Evolutionary conservation across 2,329 filamentous ascomycete genomes (phyloP), one percentile per base, ranked within the genome.

Genomic region (Penicillium sp.): DNA sequence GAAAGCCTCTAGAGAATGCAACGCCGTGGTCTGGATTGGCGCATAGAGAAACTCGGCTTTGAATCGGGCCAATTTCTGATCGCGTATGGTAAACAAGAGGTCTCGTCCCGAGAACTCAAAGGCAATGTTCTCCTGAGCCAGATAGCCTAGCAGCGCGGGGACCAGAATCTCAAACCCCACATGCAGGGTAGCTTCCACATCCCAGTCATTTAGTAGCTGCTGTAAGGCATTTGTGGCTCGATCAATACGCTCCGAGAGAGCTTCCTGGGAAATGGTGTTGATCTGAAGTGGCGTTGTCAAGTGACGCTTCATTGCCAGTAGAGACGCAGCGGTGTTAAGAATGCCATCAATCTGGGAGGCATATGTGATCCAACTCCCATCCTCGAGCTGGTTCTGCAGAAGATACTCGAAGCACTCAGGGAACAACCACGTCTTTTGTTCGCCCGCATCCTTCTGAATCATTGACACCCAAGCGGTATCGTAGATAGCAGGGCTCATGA

Each of bases 1-100:
- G 51, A 79, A 77, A 0, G 75, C 76, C 53, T 80, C 79, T 0
- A 80, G 63, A 0, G 77, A 79, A 58, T 80, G 76, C 4, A 78
- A 58, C 0, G 70, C 54, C 0, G 77, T 75, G 8, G 67, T 70
- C 42, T 71, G 68, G 30, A 63, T 42, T n/a, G 63, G 60, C 1
- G 63, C 63, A 46, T 73, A 74, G 4, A 77, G 62, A n/a, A 69
- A 64, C 35, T 71, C 70, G 1, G 70, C 65, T 14, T 53, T 57
- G 48, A 77, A 73, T 22, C 64, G 65, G 11, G 68, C 63, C 57
- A 75, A 40, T 57, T 76, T 77, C 8, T 65, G 58, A 4, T 68
- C 57, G 6, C 71, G 64, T 16, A 75, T 63, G 46, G 11, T n/a
- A 22, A 55, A 48, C 2, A 59, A 19, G 11, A 42, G 11, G 22